These are phyloP conservation scores for Plenodomus tracheiphilus DNA, from an alignment of 2,329 filamentous ascomycete genomes.

Conservation along the genomic window DNA sequence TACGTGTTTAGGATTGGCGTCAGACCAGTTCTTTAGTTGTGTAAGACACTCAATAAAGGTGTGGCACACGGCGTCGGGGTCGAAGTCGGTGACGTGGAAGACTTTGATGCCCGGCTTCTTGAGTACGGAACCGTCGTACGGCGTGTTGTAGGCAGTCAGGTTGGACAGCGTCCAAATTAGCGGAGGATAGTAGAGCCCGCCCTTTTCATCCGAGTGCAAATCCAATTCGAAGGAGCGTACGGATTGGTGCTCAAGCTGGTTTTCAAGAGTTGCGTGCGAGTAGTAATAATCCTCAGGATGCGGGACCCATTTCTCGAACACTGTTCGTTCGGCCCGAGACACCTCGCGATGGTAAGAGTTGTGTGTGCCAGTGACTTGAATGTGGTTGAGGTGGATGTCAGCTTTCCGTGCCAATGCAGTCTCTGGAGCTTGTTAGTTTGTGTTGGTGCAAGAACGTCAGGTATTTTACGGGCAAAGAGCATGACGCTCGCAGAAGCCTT, in stretches of 20 bases:
- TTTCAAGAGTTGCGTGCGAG: slow-evolving; percentile 50
- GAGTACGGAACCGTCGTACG: slow-evolving; percentile 46
- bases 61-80: slow-evolving; percentile 52
- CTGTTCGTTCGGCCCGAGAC: slow-evolving; percentile 45
- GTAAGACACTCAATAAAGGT: slow-evolving; percentile 52
- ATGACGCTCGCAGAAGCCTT: slow-evolving; percentile 21
- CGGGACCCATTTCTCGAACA: slow-evolving; percentile 46
- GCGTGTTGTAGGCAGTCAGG: slow-evolving; percentile 44
- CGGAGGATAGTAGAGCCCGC: slow-evolving; percentile 53
- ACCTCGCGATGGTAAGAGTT: slow-evolving; percentile 57
- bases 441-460: not conserved
- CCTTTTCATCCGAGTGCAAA: slow-evolving; percentile 53
- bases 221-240: slow-evolving; percentile 56
- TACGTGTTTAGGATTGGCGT: slow-evolving; percentile 49
- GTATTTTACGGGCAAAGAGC: slow-evolving; percentile 23
- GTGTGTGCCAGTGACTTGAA: slow-evolving; percentile 57
- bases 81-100: slow-evolving; percentile 56
- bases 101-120: slow-evolving; percentile 53
- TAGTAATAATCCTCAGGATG: slow-evolving; percentile 52
- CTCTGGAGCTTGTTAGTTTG: slow-evolving; percentile 15
- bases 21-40: slow-evolving; percentile 51
- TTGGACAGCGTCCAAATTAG: slow-evolving; percentile 49
- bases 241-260: slow-evolving; percentile 52
- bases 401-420: slow-evolving; percentile 13
- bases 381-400: slow-evolving; percentile 54